Conservation (phyloP, 495 filamentous ascomycete genomes). For the Aspergillus kassunensis region DNA sequence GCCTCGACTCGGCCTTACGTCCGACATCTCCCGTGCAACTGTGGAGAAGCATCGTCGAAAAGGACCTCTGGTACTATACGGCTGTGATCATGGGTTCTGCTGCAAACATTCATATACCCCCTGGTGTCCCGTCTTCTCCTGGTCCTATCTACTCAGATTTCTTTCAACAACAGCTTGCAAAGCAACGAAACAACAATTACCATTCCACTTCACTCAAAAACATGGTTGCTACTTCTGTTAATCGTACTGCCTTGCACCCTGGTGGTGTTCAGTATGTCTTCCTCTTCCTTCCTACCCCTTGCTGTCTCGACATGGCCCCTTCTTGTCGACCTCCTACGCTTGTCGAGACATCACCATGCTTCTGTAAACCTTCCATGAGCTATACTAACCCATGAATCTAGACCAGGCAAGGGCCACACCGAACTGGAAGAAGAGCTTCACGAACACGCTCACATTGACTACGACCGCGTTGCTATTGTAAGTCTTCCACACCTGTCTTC, state of each 20-base stretch:
- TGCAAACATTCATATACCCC: conserved; percentile 46
- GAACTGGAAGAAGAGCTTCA: conserved; percentile 97
- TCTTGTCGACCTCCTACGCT: background rate
- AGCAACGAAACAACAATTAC: conserved; percentile 61
- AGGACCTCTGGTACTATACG: conserved; percentile 25
- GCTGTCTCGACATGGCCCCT: background rate
- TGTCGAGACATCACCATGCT: too few species aligned
- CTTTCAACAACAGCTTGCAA: conserved; percentile 54
- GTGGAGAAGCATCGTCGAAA: conserved; percentile 38
- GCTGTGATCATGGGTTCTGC: conserved; percentile 34
- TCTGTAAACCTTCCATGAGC: background rate
- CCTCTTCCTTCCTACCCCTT: conserved; percentile 13
- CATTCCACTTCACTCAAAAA: conserved; percentile 55
- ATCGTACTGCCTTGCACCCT: conserved; percentile 87
- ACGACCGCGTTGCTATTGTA: conserved; percentile 96
- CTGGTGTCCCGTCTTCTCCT: conserved; percentile 40
- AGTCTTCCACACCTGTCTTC: conserved; percentile 21
- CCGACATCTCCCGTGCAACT: conserved; percentile 47
- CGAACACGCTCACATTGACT: conserved; percentile 98
- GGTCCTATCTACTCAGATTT: conserved; percentile 55
- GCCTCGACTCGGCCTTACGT: conserved; percentile 36
- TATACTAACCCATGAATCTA: conserved; percentile 39
- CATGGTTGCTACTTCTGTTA: conserved; percentile 76
- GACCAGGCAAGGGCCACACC: conserved; percentile 82
- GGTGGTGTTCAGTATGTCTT: conserved; percentile 80